These are phyloP conservation scores for Sporothrix phasma DNA, from an alignment of 2,329 filamentous ascomycete genomes.

Conservation along the genomic window DNA sequence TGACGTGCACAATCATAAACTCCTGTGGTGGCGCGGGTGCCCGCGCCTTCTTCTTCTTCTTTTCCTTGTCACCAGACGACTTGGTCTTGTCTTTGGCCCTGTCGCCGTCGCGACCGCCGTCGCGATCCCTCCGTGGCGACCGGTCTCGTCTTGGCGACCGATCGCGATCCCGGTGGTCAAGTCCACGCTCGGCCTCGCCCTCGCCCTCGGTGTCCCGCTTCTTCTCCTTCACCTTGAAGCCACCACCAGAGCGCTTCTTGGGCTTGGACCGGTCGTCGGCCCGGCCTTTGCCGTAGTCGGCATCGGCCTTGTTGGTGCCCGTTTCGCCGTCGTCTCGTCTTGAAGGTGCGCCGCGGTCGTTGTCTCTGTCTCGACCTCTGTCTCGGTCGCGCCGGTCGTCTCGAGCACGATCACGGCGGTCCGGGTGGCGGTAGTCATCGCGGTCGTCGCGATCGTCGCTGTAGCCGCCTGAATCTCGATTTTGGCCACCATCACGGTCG, in stretches of 20 bases:
- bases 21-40: conserved; percentile 9
- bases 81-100: conserved; percentile 19
- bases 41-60: conserved; percentile 41
- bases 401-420: background rate
- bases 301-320: conserved; percentile 8
- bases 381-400: conserved; percentile 10
- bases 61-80: conserved; percentile 8
- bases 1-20: conserved; percentile 83
- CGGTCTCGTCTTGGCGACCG: conserved; percentile 24
- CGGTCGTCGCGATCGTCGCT: conserved; percentile 20
- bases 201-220: conserved; percentile 35
- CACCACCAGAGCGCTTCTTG: conserved; percentile 27
- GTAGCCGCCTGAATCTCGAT: conserved; percentile 21
- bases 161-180: conserved; percentile 11
- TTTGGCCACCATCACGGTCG: conserved; percentile 17
- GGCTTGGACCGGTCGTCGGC: conserved; percentile 24
- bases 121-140: background rate
- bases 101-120: conserved; percentile 1
- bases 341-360: background rate
- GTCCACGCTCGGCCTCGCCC: conserved; percentile 21
- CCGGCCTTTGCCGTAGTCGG: conserved; percentile 22
- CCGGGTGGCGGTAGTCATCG: conserved; percentile 25
- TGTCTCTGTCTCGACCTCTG: background rate
- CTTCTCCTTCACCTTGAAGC: conserved; percentile 51
- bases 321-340: conserved; percentile 19